These are phyloP conservation scores for Aurantiochytrium sp. DNA, from an alignment of 108 stramenopile genomes.

Conservation along the genomic window DNA sequence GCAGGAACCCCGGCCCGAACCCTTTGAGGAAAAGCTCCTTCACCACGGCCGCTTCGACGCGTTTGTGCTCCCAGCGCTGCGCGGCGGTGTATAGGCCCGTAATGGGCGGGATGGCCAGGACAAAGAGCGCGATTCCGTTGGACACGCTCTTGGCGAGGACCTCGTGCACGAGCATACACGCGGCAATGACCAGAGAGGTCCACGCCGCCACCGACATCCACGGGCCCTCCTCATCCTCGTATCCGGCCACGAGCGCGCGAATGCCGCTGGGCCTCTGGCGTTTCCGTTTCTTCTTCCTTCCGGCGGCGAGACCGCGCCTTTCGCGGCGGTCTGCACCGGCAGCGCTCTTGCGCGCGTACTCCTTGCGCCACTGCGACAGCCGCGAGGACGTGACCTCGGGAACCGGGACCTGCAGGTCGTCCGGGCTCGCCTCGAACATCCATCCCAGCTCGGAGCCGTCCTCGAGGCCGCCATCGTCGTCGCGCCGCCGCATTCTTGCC, in stretches of 20 bases:
- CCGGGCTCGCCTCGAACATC: not conserved
- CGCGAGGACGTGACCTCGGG: not conserved
- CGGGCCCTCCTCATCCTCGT: not conserved
- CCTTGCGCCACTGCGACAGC: not conserved
- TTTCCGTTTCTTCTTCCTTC: not conserved
- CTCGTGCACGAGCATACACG: not conserved
- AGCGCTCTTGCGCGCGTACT: not conserved
- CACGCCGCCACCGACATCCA: not conserved
- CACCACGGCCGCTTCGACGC: not conserved
- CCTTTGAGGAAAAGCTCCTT: not conserved
- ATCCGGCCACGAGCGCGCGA: not conserved
- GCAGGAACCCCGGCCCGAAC: not conserved
- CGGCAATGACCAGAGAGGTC: not conserved
- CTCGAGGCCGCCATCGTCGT: not conserved
- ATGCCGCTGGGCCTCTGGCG: not conserved
- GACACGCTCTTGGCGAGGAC: not conserved
- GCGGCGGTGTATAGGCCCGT: not conserved
- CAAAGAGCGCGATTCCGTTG: not conserved
- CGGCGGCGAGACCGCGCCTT: not conserved
- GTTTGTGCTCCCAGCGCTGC: conserved; percentile 5
- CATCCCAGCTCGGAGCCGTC: not conserved
- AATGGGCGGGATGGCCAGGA: not conserved
- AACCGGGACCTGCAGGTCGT: not conserved
- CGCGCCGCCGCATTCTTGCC: not conserved
- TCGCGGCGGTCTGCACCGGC: too few species aligned